phyloP scores from a whole-genome alignment of 306 rosid species.

The Fagus crenata region DNA sequence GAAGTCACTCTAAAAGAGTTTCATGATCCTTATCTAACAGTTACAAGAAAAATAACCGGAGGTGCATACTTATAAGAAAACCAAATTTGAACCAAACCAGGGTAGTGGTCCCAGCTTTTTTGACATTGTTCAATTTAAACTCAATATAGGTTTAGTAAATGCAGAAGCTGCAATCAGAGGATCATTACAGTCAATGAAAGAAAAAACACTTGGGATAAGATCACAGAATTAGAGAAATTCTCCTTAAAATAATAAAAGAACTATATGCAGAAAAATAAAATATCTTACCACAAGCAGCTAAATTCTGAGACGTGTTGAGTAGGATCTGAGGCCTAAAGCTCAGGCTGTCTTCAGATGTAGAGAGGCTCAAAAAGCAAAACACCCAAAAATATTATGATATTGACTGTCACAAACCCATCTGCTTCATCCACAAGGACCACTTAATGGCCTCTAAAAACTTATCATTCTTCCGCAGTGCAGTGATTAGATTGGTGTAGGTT shows the following conservation, averaged over 20 bases:
- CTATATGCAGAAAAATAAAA: background rate
- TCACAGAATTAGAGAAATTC: background rate
- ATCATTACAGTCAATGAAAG: background rate
- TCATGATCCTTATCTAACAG: background rate
- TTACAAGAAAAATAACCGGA: background rate
- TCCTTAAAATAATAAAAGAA: background rate
- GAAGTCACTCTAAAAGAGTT: background rate
- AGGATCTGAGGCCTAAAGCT: slow-evolving; percentile 5
- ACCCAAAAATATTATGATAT: slow-evolving; percentile 16
- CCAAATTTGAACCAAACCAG: background rate
- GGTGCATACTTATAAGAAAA: background rate
- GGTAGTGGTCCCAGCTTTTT: background rate
- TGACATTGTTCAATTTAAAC: background rate
- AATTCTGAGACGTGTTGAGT: slow-evolving; percentile 10
- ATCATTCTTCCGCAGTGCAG: slow-evolving; percentile 67
- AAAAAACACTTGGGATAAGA: background rate
- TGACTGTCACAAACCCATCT: slow-evolving; percentile 55
- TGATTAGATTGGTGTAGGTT: slow-evolving; percentile 69
- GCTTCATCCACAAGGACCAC: slow-evolving; percentile 99
- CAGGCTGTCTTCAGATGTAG: slow-evolving; percentile 19
- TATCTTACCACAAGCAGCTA: slow-evolving; percentile 22
- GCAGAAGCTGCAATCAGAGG: slow-evolving; percentile 1
- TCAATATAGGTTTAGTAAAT: background rate
- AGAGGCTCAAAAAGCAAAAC: slow-evolving; percentile 18
- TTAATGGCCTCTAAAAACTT: slow-evolving; percentile 84